These are phyloP conservation scores for Aspergillus homomorphus DNA, from an alignment of 495 filamentous ascomycete species.

Conservation along the genomic window DNA sequence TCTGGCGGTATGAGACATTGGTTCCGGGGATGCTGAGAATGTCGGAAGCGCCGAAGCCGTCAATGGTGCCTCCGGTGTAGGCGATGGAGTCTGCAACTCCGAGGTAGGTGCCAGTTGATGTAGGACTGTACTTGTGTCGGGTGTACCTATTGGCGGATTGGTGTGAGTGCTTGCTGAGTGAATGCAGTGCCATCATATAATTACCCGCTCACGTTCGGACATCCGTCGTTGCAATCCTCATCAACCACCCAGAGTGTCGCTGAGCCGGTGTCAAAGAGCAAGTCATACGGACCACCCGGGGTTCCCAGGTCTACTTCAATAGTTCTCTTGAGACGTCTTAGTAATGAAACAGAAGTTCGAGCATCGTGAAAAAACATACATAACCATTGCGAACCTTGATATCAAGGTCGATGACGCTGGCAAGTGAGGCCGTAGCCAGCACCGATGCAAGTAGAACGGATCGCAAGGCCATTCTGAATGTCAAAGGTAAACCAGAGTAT, in stretches of 20 bases:
- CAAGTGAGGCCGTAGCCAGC: background rate
- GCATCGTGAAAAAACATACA: background rate
- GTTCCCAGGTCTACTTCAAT: background rate
- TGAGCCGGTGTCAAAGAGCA: background rate
- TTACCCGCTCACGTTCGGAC: background rate
- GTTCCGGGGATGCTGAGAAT: background rate
- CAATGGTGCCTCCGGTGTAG: background rate
- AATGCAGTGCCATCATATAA: no score
- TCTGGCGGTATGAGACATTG: background rate
- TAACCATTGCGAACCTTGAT: background rate
- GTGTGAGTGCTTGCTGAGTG: no score
- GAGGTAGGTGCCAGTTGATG: background rate
- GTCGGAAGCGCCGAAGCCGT: background rate
- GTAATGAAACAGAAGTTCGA: background rate
- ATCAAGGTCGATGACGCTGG: background rate
- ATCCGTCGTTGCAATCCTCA: background rate
- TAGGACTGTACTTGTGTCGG: background rate
- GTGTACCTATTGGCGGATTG: background rate
- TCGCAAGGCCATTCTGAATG: background rate
- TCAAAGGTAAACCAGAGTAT: no score
- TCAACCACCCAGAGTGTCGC: background rate
- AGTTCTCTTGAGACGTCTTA: background rate
- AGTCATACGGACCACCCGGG: background rate
- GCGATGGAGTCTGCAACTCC: background rate
- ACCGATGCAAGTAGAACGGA: background rate